Evolutionary conservation across 768 basidiomycete genomes (phyloP), one percentile per base, ranked within the genome.

Genomic region (Antrodiella citrinella): DNA sequence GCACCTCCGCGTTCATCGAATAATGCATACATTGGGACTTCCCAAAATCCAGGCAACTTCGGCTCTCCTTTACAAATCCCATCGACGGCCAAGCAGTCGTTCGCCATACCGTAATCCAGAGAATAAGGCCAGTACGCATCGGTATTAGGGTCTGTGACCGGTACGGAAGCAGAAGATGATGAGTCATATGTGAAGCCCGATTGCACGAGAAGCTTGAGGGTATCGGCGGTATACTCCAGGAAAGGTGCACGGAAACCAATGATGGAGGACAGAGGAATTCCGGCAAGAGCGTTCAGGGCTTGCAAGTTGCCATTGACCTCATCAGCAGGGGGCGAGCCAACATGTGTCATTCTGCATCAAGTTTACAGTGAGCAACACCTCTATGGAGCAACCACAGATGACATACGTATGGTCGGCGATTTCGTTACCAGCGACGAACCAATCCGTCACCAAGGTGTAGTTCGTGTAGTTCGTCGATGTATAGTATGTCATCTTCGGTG

Each of bases 91-190:
- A 86, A 62, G 57, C 88, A 91, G 59, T 89, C 75, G 61, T 91
- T 91, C 19, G 86, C 82, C 68, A 91, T 70, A 18, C 88, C 88
- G 59, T 84, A 61, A 63, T 91, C 88, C 46, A 91, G 74, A 0
- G 84, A 86, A 63, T 90, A 89, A 0, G 88, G 88, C 88, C 88
- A 91, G 65, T 63, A 90, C 3, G 86, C 85, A 58, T 91, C 86
- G 0, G 86, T 84, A 45, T 69, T 63, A 13, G 73, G 69, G 47
- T 82, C 79, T 12, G 78, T 82, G 39, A 86, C 86, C 5, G 84
- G 82, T 11, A 80, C 70, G 1, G 84, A 75, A 0, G 84, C 70
- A 1, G 77, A 67, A 0, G 82, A 62, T 19, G 74, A 77, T 4
- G 82, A 83, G 59, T 91, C 88, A 65, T 90, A 91, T 1, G 77